Percentiles rank a stretch among this genome's conserved stretches.
Conservation (phyloP, 345 rosid genomes). For the Eucalyptus cloeziana region DNA sequence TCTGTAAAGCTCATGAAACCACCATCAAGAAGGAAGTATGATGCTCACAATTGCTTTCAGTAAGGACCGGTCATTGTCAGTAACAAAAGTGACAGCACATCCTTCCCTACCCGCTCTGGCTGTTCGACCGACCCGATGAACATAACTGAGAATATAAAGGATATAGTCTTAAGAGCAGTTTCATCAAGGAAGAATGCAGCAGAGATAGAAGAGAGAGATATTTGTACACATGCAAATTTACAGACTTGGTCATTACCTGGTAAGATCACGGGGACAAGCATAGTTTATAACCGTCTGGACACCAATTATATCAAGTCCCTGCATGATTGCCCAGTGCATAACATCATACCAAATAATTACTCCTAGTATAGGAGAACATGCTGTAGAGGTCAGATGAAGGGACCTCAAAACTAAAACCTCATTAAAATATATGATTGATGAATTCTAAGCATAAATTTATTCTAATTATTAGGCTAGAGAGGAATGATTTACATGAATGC, state of each 20-base stretch:
- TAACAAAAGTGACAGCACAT: conserved; percentile 88
- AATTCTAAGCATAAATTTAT: background rate
- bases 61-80: conserved; percentile 88
- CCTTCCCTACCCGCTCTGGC: conserved; percentile 99
- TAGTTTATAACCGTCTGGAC: conserved; percentile 92
- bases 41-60: conserved; percentile 81
- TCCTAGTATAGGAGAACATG: background rate
- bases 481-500: background rate
- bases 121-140: conserved; percentile 95
- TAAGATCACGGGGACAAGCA: conserved; percentile 95
- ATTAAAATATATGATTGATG: background rate
- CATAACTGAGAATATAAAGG: conserved; percentile 38
- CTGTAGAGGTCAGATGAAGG: background rate
- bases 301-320: conserved; percentile 98
- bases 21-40: background rate
- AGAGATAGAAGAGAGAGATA: background rate
- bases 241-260: conserved; percentile 31
- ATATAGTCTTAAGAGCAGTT: background rate
- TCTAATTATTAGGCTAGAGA: background rate
- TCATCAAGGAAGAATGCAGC: background rate
- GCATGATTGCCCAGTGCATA: background rate
- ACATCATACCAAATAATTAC: background rate
- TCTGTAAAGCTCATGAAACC: background rate
- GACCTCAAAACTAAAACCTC: background rate
- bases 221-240: background rate